Conservation (phyloP, 2,329 filamentous ascomycete genomes). For the Dissoconium aciculare region DNA sequence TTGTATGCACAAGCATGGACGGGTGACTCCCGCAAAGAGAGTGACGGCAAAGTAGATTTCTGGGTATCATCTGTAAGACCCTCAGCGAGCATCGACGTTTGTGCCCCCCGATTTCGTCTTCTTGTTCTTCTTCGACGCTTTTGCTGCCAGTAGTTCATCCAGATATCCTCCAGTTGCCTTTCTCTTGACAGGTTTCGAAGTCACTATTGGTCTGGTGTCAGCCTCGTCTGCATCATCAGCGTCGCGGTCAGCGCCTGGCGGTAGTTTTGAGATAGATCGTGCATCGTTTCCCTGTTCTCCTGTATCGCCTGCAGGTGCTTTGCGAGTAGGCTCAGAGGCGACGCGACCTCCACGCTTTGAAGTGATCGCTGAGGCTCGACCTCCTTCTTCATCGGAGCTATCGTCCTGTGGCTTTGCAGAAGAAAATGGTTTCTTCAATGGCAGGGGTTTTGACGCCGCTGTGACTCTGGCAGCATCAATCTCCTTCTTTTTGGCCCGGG, state of each 20-base stretch:
- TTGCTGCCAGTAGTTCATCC: slow-evolving; percentile 37
- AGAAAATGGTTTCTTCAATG: background rate
- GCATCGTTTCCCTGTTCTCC: slow-evolving; percentile 14
- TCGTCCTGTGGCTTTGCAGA: slow-evolving; percentile 5
- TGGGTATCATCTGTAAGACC: too few relatives aligned
- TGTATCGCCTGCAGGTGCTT: slow-evolving; percentile 7
- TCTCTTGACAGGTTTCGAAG: slow-evolving; percentile 19
- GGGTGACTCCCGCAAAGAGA: too few relatives aligned
- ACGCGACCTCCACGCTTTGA: slow-evolving; percentile 8
- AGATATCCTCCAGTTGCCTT: slow-evolving; percentile 30
- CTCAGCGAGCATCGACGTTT: too few relatives aligned
- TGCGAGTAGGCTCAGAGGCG: slow-evolving; percentile 2
- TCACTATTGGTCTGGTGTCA: too few relatives aligned
- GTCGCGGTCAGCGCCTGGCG: too few relatives aligned
- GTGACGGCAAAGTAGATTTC: too few relatives aligned
- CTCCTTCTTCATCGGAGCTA: slow-evolving; percentile 26
- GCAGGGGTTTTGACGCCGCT: slow-evolving; percentile 6
- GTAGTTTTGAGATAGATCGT: too few relatives aligned
- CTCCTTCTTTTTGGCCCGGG: slow-evolving; percentile 18
- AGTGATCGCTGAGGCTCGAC: slow-evolving; percentile 13
- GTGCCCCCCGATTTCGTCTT: slow-evolving; percentile 23
- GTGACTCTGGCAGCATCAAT: slow-evolving; percentile 7
- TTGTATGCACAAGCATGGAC: too few relatives aligned
- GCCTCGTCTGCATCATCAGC: too few relatives aligned
- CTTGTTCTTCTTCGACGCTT: slow-evolving; percentile 38